phyloP scores from a whole-genome alignment of 352 stramenopile species.

The Phytophthora fragariaefolia region DNA sequence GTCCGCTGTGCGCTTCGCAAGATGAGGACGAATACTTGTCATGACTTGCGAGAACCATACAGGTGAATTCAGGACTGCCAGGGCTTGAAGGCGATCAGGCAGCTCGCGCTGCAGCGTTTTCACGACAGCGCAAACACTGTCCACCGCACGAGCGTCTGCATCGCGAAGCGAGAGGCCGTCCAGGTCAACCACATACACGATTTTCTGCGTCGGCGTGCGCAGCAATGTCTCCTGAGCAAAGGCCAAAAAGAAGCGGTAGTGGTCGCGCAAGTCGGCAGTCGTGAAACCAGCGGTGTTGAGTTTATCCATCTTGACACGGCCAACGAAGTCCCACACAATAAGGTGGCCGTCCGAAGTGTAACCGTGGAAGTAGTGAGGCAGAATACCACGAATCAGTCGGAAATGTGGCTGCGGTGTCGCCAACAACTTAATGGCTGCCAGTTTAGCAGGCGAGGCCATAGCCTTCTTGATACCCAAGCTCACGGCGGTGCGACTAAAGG shows the following conservation, averaged over 20 bases:
- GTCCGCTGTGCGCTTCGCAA: slow-evolving; percentile 70
- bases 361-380: slow-evolving; percentile 82
- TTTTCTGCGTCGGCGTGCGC: slow-evolving; percentile 61
- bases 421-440: slow-evolving; percentile 44
- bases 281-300: slow-evolving; percentile 72
- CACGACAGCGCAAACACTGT: slow-evolving; percentile 61
- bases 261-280: slow-evolving; percentile 67
- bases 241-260: slow-evolving; percentile 83
- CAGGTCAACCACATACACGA: slow-evolving; percentile 83
- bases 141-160: slow-evolving; percentile 72
- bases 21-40: slow-evolving; percentile 52
- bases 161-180: slow-evolving; percentile 77
- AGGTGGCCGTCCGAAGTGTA: slow-evolving; percentile 74
- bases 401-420: slow-evolving; percentile 72
- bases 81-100: slow-evolving; percentile 61
- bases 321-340: slow-evolving; percentile 81
- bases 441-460: slow-evolving; percentile 38
- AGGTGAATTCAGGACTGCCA: slow-evolving; percentile 73
- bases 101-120: slow-evolving; percentile 66
- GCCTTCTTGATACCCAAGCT: slow-evolving; percentile 54
- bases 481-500: slow-evolving; percentile 54
- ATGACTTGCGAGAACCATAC: slow-evolving; percentile 89
- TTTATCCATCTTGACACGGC: slow-evolving; percentile 82
- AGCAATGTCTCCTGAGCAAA: slow-evolving; percentile 78
- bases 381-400: slow-evolving; percentile 67